A percentile compares a stretch with the other conserved stretches of the same genome.
Conservation (phyloP, 345 rosid species). For the Camelina hispida region DNA sequence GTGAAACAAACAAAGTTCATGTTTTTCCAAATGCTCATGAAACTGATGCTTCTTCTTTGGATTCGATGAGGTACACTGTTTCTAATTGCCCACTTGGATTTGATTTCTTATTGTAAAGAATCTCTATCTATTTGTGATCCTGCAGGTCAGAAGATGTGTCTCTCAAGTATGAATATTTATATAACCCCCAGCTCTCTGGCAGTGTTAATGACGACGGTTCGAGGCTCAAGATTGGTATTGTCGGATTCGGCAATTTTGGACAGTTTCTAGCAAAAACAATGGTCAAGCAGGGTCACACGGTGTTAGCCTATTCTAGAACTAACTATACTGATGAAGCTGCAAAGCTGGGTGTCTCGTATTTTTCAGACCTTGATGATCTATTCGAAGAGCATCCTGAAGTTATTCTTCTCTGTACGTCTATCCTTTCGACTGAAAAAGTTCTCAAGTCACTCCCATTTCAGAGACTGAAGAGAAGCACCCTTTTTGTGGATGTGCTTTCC, state of each 20-base stretch:
- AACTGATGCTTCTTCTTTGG: constrained; percentile 29
- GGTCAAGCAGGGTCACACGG: constrained; percentile 65
- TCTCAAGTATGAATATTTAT: constrained; percentile 41
- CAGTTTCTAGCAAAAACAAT: constrained; percentile 74
- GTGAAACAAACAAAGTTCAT: constrained; percentile 19
- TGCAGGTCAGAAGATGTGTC: constrained; percentile 50
- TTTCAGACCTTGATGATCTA: constrained; percentile 63
- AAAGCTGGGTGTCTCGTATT: constrained; percentile 62
- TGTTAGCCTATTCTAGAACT: constrained; percentile 73
- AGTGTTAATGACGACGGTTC: constrained; percentile 47
- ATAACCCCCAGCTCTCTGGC: constrained; percentile 37
- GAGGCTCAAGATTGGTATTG: constrained; percentile 70
- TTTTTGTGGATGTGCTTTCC: constrained; percentile 87
- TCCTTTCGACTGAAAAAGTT: constrained; percentile 75
- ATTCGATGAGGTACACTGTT: constrained; percentile 29
- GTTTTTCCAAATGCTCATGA: constrained; percentile 5
- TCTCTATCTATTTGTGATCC: not conserved
- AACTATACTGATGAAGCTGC: constrained; percentile 64
- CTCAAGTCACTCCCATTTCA: constrained; percentile 71
- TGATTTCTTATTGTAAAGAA: not conserved
- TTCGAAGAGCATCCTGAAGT: constrained; percentile 92
- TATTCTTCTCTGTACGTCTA: constrained; percentile 73
- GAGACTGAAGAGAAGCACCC: constrained; percentile 78
- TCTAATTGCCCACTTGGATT: not conserved
- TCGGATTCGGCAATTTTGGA: constrained; percentile 86